Evolutionary conservation across 2,329 filamentous ascomycete genomes (phyloP), one percentile per base, ranked within the genome.

Genomic region (Fusarium nanum): DNA sequence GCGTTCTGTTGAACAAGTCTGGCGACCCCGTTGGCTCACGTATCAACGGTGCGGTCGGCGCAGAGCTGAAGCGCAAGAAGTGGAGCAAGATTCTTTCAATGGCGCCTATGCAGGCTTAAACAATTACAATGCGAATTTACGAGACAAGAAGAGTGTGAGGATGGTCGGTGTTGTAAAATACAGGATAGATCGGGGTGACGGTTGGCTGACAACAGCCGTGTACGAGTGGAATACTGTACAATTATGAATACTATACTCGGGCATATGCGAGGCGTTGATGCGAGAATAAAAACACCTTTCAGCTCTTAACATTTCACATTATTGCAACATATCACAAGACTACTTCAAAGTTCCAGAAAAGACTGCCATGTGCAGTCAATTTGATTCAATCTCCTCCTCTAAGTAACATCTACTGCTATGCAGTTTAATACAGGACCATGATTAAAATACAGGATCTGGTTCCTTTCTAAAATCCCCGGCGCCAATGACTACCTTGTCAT

Each of bases 41-140:
- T 79, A 88, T 98, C 84, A 97, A 93, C 81, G 93, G 94, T 72
- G 89, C 98, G 46, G 96, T 99, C 46, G 96, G 94, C 63, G 87
- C 90, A 30, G 96, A 99, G 84, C 82, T 99, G 80, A 90, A 93
- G 79, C 89, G 93, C 79, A 96, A 93, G 86, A 92, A 97, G 83
- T 99, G 96, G 96, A 97, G 94, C 76, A 99, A 98, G 88, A 98
- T 99, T 76, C 82, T 99, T 78, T 97, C 93, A 74, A 88, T 99
- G 87, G 96, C 96, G 57, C 95, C 96, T 23, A 86, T 87, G 82
- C 85, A 89, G 75, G 87, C 83, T 40, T 88, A 82, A 74, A 57
- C 18, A 20, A 16, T 40, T 13, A 40, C 20, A 57, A 45, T 22
- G 34, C 50, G 54, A 48, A 18, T 18, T 42, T 52, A n/a, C 5